Conservation (phyloP, 345 rosid genomes). For the Leavenworthia alabamica region DNA sequence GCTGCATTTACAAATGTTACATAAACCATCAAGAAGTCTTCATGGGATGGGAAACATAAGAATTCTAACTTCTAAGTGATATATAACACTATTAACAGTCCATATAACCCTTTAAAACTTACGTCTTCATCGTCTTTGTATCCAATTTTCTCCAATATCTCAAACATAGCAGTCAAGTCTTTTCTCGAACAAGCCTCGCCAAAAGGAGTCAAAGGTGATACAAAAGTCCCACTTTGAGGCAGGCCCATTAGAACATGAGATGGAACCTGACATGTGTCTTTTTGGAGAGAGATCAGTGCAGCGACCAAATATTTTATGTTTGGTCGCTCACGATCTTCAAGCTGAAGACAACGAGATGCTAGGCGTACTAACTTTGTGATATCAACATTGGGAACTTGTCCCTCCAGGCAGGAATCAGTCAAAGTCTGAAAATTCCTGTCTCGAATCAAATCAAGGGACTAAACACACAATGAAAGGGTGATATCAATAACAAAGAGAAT, state of each 20-base stretch:
- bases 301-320: slow-evolving; percentile 60
- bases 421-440: slow-evolving; percentile 77
- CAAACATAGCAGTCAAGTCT: slow-evolving; percentile 77
- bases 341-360: slow-evolving; percentile 75
- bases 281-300: slow-evolving; percentile 72
- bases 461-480: slow-evolving; percentile 20
- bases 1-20: slow-evolving; percentile 38
- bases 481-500: background rate
- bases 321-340: slow-evolving; percentile 81
- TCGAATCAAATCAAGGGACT: slow-evolving; percentile 89
- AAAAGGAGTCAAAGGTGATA: slow-evolving; percentile 57
- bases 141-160: slow-evolving; percentile 67
- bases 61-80: background rate
- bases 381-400: slow-evolving; percentile 67
- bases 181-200: slow-evolving; percentile 76
- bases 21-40: background rate
- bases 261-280: slow-evolving; percentile 65
- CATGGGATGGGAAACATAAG: background rate
- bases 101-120: slow-evolving; percentile 11
- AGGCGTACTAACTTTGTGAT: slow-evolving; percentile 68
- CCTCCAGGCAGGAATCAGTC: slow-evolving; percentile 83
- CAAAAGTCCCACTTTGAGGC: slow-evolving; percentile 38
- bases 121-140: slow-evolving; percentile 84
- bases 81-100: background rate
- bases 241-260: slow-evolving; percentile 74